Evolutionary conservation across 306 rosid species (phyloP), one percentile per base, ranked within the genome.

Genomic region (Lotus japonicus): DNA sequence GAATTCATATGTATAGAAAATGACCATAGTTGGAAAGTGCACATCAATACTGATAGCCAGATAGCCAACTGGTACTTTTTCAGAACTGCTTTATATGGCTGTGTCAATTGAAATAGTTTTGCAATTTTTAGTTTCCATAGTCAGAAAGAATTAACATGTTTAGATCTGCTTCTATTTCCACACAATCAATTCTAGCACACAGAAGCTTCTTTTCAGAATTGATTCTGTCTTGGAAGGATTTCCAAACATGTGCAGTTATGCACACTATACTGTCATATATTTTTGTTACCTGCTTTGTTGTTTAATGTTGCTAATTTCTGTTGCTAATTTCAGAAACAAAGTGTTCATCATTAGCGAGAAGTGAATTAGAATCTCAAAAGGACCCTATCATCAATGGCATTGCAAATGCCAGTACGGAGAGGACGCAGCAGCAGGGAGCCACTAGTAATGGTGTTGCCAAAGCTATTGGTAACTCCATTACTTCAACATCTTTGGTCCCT

Each of bases 341-440:
- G 79, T 90, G 89, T 73, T 87, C 99, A 28, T 88, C 90, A 19
- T 64, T 85, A 46, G 96, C 97, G 64, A 81, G 90, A 82, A 85
- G 67, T 64, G 92, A 90, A 71, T 79, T 79, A 10, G 95, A 75
- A 59, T 64, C 56, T 73, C 90, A 81, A 41, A 86, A 68, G 71
- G 88, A 85, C 62, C 69, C 82, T 43, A 42, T 53, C 61, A 78
- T 70, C 80, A 83, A 88, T 54, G 84, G 82, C 72, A 28, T 66
- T 28, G 77, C 75, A 57, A 85, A 71, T 76, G 55, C 77, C 46
- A 76, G 76, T 73, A 77, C 69, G 1, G 94, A 77, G 61, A 73
- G 64, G 8, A 73, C 17, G n/a, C 74, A 58, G 61, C 84, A 65
- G 12, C 83, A 48, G 5, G 88, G 61, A 60, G 74, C 88, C 58